These are phyloP conservation scores for Rhytidiadelphus loreus DNA, from an alignment of 225 moss, liverwort and hornwort genomes.

Conservation along the genomic window DNA sequence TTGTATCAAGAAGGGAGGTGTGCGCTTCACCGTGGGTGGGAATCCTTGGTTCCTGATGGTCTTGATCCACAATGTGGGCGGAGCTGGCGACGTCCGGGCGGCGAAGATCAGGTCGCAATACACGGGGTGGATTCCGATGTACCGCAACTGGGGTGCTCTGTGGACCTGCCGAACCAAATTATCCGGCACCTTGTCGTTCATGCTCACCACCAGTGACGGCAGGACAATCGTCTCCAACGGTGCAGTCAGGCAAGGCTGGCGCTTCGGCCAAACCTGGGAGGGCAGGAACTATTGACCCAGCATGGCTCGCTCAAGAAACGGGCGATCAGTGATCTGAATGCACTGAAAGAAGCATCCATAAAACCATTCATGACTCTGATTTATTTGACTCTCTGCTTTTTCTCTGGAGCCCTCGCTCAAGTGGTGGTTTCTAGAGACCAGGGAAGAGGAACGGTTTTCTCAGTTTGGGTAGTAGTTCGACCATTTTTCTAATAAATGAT, in stretches of 20 bases:
- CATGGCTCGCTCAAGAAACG: too few relatives aligned
- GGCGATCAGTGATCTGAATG: not conserved
- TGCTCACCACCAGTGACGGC: conserved; percentile 22
- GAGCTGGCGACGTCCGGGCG: conserved; percentile 14
- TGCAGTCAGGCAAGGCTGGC: not conserved
- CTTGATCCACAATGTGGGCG: conserved; percentile 26
- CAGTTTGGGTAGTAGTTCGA: not conserved
- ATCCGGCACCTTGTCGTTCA: conserved; percentile 22
- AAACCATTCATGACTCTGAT: not conserved
- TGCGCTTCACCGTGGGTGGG: conserved; percentile 47
- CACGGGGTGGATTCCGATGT: conserved; percentile 30
- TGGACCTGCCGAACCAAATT: conserved; percentile 8
- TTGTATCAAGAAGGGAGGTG: conserved; percentile 39
- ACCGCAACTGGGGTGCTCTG: conserved; percentile 45
- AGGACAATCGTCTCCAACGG: not conserved
- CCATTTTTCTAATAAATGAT: not conserved
- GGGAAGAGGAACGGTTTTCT: not conserved
- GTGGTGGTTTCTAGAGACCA: not conserved
- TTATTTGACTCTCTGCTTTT: not conserved
- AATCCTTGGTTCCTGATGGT: conserved; percentile 60
- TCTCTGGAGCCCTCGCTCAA: not conserved
- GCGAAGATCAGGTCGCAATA: conserved; percentile 13
- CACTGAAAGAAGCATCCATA: not conserved
- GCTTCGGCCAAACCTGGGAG: conserved; percentile 64
- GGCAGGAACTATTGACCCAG: not conserved